Evolutionary conservation across 2,329 filamentous ascomycete genomes (phyloP), one percentile per base, ranked within the genome.

Genomic region (Aspergillus sp.): DNA sequence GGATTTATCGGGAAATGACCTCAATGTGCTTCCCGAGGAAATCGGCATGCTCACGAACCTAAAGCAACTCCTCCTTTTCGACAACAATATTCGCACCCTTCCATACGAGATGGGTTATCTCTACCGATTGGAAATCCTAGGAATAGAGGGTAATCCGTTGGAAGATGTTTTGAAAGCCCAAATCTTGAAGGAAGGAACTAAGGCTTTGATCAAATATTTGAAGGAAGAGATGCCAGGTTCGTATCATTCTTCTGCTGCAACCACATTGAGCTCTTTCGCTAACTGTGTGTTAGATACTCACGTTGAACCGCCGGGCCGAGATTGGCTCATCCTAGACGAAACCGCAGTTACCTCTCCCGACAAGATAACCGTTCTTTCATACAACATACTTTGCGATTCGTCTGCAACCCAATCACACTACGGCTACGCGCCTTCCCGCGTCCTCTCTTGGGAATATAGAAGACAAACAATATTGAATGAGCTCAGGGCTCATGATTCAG

Each of bases 1-100:
- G 48, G 93, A 99, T 74, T 83, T 93, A 3, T 98, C 95, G 0
- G 87, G 89, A 77, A 99, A 99, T 74, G 85, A 93, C 60, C 82
- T 99, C 59, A 83, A 83, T 8, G 86, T 89, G 62, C 80, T 99
- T 4, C 95, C 95, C 1, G 85, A 90, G 20, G 93, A 99, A 78
- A 86, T 99, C 59, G 95, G 95, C 70, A 99, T 98, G 93, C 91
- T 96, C 67, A 95, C 93, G 26, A 95, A 93, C 65, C 80, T 99
- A 55, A 92, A 91, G 76, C 87, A 90, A 64, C 81, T 99, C 5
- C 80, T 93, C 26, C 81, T 97, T 2, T 97, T 96, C 73, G 92
- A 96, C 78, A 99, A 99, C 74, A 84, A 90, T 61, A 88, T 99
- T 54, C 85, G 85, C 60, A 87, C 85, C 20, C 81, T 99, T 24